A percentile compares a stretch with the other conserved stretches of the same genome.
Conservation (phyloP, 371 early-diverging fungal genomes). For the Syncephalastrum contaminatum region DNA sequence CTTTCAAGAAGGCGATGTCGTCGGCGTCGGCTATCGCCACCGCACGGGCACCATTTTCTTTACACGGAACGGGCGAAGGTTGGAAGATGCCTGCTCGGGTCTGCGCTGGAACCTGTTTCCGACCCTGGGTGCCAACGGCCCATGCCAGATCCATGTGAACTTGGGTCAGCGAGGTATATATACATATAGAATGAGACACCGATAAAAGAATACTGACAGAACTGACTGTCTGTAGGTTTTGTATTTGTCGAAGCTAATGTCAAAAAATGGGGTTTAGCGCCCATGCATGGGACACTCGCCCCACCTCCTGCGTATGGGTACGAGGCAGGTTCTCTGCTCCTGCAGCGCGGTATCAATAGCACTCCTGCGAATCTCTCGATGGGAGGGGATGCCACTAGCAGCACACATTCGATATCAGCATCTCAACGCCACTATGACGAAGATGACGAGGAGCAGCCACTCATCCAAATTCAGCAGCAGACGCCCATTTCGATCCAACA, state of each 20-base stretch:
- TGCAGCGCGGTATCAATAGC: constrained; percentile 29
- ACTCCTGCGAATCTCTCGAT: too few relatives aligned
- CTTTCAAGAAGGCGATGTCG: constrained; percentile 70
- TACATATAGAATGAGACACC: not conserved
- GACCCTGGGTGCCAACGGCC: constrained; percentile 65
- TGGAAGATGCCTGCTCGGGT: constrained; percentile 60
- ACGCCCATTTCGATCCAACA: constrained; percentile 16
- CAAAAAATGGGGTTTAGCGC: constrained; percentile 80
- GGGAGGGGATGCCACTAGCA: too few relatives aligned
- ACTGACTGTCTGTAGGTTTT: constrained; percentile 35
- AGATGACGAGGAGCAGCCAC: constrained; percentile 18
- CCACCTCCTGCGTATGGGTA: constrained; percentile 73
- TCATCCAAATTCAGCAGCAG: constrained; percentile 20
- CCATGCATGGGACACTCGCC: constrained; percentile 61
- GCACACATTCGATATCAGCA: too few relatives aligned
- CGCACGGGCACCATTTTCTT: constrained; percentile 76
- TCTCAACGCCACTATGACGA: constrained; percentile 11
- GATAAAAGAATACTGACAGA: not conserved
- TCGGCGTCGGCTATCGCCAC: constrained; percentile 80
- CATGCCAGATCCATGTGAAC: constrained; percentile 64
- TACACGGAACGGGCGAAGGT: constrained; percentile 70
- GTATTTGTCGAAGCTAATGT: constrained; percentile 82
- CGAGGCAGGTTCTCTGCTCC: constrained; percentile 51
- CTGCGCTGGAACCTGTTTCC: constrained; percentile 60
- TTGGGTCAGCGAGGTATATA: constrained; percentile 49